Base-by-base conservation (phyloP, 1,139 yeast genomes). In the Arxiozyma bovina region DNA sequence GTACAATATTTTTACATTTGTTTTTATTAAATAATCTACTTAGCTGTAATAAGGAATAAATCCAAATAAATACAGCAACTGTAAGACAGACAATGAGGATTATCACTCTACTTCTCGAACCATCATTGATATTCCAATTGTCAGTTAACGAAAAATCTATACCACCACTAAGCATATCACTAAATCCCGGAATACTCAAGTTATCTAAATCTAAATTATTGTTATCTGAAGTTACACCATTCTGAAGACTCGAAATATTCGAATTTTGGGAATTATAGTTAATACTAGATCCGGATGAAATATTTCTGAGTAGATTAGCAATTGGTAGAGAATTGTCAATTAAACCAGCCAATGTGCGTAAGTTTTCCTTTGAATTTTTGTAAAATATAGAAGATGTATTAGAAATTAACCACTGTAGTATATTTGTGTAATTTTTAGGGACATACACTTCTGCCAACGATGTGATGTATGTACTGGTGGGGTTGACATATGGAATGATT, bases 371-470 rank as follows among this genome's bases (percentile, higher is more conserved):
- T 17, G 79, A 74, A 61, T 80, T 79, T 50, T 73, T 62, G 69
- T 81, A 85, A 46, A 86, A 63, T 38, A 60, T 57, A 7, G 90
- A 83, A 18, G 50, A 27, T 7, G 30, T 15, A 56, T 79, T 70
- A 51, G 72, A 69, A 45, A 86, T 69, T 50, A 74, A 69, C 42
- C 67, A 66, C 55, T 78, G 77, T 61, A 86, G 74, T 0, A 73
- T 66, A 17, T 66, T 64, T 20, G 83, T 73, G 18, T 77, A 71
- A 17, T 69, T 68, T n/a, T 72, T 67, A 50, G 88, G 88, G 75
- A 83, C 85, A 65, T 82, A 85, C 53, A 85, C 86, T 67, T 83
- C 87, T 20, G 93, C 93, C 57, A 86, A 86, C 0, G 91, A 83
- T 54, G 85, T 83, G 48, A 85, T 77, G 67, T 85, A 85, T 54